Base-by-base conservation (phyloP, 768 basidiomycete species). In the Hemileccinum impolitum region DNA sequence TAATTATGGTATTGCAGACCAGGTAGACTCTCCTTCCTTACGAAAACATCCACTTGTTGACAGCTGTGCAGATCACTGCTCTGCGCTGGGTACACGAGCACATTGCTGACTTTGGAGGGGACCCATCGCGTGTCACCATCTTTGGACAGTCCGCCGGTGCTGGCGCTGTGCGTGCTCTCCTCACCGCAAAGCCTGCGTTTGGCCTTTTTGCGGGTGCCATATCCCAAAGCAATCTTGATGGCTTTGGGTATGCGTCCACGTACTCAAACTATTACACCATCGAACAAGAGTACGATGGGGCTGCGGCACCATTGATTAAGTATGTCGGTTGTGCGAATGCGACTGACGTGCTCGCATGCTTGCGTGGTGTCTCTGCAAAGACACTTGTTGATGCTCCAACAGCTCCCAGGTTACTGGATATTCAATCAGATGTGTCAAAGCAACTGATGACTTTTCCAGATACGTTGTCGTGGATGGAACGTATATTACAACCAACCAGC, bases 71-170 rank as follows among this genome's bases (percentile, higher is more conserved):
- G 51, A 56, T 58, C 35, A 58, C 51, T 7, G 63, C 69, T 14
- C 60, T 79, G 31, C 59, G 71, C 37, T 72, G 76, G 75, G 75
- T 82, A 0, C 73, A 76, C 23, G 60, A 71, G 31, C 71, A 83
- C 61, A 81, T 83, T 50, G 60, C 65, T 1, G 69, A 72, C n/a
- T 84, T 84, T 52, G 80, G 80, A 32, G 81, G 82, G 0, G 81
- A 82, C 62, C 75, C 76, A 4, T 28, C 26, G 9, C 26, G 26
- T 28, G 26, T 28, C 9, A 28, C 26, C 5, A 28, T 28, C 26
- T 28, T 28, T 28, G 26, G 26, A 28, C 26, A 28, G 26, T 28
- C 26, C 5, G 26, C 26, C 9, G 26, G 26, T 28, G 26, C 26
- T 5, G 26, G 26, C 26, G 26, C 26, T 28, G 26, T 28, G 26